Percentiles rank a stretch among this genome's conserved stretches.
Evolutionary conservation across 2,329 filamentous ascomycete genomes (phyloP).

Genomic region (Fusarium sororula): DNA sequence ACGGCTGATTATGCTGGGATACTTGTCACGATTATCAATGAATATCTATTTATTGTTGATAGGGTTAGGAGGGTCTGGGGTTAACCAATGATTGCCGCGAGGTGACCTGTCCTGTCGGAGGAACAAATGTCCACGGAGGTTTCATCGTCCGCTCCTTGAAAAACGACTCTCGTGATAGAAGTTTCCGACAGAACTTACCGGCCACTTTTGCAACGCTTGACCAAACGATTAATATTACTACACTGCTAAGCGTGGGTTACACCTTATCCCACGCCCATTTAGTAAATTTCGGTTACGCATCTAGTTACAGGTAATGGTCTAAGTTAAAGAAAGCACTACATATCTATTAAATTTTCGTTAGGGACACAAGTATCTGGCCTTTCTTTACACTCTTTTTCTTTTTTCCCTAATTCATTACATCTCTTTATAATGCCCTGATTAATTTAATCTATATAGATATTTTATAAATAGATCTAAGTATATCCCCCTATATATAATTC

Average conservation of each 20-base stretch:
- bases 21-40: neutral
- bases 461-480: too few species aligned
- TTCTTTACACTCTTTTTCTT: accelerated
- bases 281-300: too few species aligned
- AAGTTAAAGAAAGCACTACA: too few species aligned
- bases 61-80: too few species aligned
- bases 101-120: neutral
- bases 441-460: too few species aligned
- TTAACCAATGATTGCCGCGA: neutral
- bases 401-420: neutral
- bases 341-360: accelerated
- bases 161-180: neutral
- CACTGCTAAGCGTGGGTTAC: accelerated
- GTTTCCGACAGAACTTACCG: too few species aligned
- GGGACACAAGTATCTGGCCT: accelerated
- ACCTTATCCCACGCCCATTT: too few species aligned
- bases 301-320: too few species aligned
- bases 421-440: too few species aligned
- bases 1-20: too few species aligned
- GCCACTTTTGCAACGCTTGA: neutral
- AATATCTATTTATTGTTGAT: neutral
- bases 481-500: too few species aligned
- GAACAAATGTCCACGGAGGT: neutral
- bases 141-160: neutral
- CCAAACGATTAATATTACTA: accelerated